A percentile compares a stretch with the other conserved stretches of the same genome.
phyloP scores from a whole-genome alignment of 768 basidiomycete species.

The Mycena sanguinolenta region DNA sequence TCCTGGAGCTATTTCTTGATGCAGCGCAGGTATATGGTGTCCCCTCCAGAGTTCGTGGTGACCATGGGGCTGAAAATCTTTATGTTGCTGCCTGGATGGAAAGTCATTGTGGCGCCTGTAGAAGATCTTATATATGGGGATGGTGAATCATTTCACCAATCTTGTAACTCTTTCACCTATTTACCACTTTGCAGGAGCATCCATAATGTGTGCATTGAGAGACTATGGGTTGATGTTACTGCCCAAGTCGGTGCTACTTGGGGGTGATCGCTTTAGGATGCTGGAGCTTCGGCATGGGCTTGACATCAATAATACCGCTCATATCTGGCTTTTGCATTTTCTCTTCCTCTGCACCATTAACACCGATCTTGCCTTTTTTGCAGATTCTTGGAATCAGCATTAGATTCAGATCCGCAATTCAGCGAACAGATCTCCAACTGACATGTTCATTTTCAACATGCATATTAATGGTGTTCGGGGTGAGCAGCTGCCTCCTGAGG shows the following conservation, averaged over 20 bases:
- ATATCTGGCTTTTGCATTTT: not conserved
- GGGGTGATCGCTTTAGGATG: not conserved
- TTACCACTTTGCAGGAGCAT: conserved; percentile 4
- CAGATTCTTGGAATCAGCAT: conserved; percentile 45
- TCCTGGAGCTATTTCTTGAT: conserved; percentile 6
- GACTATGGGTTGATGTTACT: too few relatives aligned
- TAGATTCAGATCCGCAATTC: conserved; percentile 37
- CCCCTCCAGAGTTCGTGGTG: not conserved
- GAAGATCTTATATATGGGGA: not conserved
- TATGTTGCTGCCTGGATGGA: not conserved
- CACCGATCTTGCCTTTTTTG: not conserved
- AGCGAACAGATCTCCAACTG: too few relatives aligned
- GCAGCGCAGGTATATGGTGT: conserved; percentile 6
- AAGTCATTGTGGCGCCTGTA: not conserved
- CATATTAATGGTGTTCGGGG: conserved; percentile 46
- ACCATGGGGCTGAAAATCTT: not conserved
- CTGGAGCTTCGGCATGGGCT: not conserved
- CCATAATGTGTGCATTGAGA: too few relatives aligned
- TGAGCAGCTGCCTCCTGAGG: too few relatives aligned
- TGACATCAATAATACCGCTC: not conserved
- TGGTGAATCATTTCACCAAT: not conserved
- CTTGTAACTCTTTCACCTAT: not conserved
- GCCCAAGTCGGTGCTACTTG: not conserved
- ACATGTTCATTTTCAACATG: conserved; percentile 51
- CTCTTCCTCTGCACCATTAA: not conserved